Evolutionary conservation across 345 rosid genomes (phyloP).

Genomic region (Hypericum perforatum): DNA sequence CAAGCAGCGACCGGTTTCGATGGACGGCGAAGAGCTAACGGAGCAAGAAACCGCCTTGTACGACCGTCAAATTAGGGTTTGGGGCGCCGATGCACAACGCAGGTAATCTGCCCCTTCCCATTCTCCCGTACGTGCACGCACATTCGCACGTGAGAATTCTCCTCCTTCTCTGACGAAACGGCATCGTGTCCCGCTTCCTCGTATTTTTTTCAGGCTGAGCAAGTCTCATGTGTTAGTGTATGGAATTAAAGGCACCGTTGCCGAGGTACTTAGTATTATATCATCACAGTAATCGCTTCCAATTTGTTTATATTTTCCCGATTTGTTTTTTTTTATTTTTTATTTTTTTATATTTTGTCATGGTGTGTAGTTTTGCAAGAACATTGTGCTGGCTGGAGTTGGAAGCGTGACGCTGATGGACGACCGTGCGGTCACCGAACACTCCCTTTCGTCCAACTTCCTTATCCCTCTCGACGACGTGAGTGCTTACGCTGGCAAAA

Average conservation of each 20-base stretch:
- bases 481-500: conserved; percentile 37
- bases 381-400: conserved; percentile 88
- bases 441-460: conserved; percentile 60
- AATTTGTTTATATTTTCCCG: not conserved
- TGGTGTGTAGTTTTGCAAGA: conserved; percentile 78
- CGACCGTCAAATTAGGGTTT: conserved; percentile 97
- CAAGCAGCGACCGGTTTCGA: conserved; percentile 1
- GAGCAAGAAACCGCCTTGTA: conserved; percentile 94
- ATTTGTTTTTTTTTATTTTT: not conserved
- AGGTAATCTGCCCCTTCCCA: conserved; percentile 29
- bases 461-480: conserved; percentile 54
- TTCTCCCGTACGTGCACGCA: not conserved
- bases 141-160: not conserved
- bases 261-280: conserved; percentile 92
- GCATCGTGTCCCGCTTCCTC: not conserved
- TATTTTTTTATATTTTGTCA: not conserved
- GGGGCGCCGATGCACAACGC: conserved; percentile 97
- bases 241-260: conserved; percentile 74
- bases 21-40: conserved; percentile 90
- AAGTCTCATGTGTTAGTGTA: conserved; percentile 70
- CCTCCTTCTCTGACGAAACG: not conserved
- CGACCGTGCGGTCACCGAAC: conserved; percentile 52
- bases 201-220: conserved; percentile 45
- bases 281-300: no score
- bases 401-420: conserved; percentile 83